These are phyloP conservation scores for Annulohypoxylon maeteangense DNA, from an alignment of 495 filamentous ascomycete genomes.

Conservation along the genomic window DNA sequence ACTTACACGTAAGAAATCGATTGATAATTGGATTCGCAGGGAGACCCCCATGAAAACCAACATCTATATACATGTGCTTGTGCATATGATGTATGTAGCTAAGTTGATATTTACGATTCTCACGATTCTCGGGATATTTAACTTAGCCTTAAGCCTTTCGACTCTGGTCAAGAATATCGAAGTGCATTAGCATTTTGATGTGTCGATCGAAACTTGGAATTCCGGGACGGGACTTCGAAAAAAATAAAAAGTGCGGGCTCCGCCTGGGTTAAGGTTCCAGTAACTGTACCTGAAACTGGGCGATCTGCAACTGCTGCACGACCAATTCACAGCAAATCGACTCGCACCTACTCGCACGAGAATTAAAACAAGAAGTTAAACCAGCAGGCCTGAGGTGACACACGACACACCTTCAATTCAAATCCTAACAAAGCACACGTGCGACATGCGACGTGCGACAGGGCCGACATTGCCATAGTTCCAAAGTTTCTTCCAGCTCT, in stretches of 20 bases:
- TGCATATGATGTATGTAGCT: background rate
- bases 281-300: constrained; percentile 43
- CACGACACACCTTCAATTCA: constrained; percentile 27
- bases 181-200: background rate
- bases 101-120: background rate
- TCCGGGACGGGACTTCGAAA: constrained; percentile 9
- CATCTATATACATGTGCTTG: background rate
- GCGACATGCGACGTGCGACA: constrained; percentile 1
- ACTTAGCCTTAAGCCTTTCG: background rate
- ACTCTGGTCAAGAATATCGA: background rate
- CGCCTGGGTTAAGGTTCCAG: constrained; percentile 24
- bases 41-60: background rate
- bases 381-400: constrained; percentile 20
- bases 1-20: constrained; percentile 10
- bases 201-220: constrained; percentile 18
- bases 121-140: background rate
- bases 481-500: background rate
- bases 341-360: background rate
- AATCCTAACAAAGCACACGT: constrained; percentile 13
- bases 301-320: constrained; percentile 34
- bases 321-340: constrained; percentile 31
- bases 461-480: constrained; percentile 2
- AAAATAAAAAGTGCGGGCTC: constrained; percentile 27
- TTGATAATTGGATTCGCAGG: constrained; percentile 1
- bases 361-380: constrained; percentile 33